Evolutionary conservation across 495 filamentous ascomycete species (phyloP).

Genomic region (Penicillium nucicola): DNA sequence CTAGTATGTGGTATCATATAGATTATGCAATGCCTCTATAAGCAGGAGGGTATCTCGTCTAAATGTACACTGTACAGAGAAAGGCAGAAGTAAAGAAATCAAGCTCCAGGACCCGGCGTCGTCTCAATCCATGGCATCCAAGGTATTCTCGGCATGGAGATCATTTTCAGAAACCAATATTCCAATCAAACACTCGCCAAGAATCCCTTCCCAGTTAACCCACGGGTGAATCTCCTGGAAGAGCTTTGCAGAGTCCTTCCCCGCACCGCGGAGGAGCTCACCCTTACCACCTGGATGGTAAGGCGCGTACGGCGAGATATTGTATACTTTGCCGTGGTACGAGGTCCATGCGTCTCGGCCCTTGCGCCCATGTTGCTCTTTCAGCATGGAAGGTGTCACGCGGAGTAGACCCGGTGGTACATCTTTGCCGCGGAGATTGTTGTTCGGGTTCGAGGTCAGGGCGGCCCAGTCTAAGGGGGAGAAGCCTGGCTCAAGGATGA

Average conservation of each 20-base stretch:
- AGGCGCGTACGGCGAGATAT: slow-evolving; percentile 81
- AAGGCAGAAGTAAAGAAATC: neutral
- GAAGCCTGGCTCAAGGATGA: slow-evolving; percentile 79
- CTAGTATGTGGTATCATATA: too few species aligned
- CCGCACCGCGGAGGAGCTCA: slow-evolving; percentile 78
- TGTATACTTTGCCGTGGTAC: slow-evolving; percentile 85
- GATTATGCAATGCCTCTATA: neutral
- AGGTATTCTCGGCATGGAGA: slow-evolving; percentile 36
- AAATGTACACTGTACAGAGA: slow-evolving; percentile 7
- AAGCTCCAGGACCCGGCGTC: neutral
- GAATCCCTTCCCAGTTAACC: slow-evolving; percentile 96
- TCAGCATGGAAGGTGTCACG: slow-evolving; percentile 77
- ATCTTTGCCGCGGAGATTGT: slow-evolving; percentile 62
- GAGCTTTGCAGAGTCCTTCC: slow-evolving; percentile 64
- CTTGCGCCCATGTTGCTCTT: slow-evolving; percentile 69
- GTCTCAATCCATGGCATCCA: slow-evolving; percentile 71
- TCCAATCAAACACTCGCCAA: slow-evolving; percentile 81
- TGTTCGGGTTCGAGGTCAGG: slow-evolving; percentile 59
- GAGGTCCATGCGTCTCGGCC: slow-evolving; percentile 86
- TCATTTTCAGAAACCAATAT: slow-evolving; percentile 80
- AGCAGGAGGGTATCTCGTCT: slow-evolving; percentile 15
- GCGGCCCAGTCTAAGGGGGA: slow-evolving; percentile 95
- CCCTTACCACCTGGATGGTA: slow-evolving; percentile 92
- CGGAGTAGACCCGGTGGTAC: slow-evolving; percentile 51
- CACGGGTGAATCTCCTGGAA: slow-evolving; percentile 95